phyloP scores from a whole-genome alignment of 2,329 filamentous ascomycete species.

The Ophiosphaerella herpotricha region DNA sequence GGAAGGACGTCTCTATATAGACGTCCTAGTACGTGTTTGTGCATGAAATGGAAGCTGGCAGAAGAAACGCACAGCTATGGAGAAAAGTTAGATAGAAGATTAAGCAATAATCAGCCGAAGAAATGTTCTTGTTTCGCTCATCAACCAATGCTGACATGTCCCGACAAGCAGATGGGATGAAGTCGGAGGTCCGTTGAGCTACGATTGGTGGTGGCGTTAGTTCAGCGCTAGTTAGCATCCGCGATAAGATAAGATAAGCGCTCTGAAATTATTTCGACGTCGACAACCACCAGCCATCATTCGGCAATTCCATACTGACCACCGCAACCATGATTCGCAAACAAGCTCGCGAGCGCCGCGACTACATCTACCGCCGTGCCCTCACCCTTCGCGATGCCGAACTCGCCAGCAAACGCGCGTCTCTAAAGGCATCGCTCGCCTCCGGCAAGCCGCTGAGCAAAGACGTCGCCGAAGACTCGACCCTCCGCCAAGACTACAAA shows the following conservation, averaged over 20 bases:
- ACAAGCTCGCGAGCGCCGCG: constrained; percentile 77
- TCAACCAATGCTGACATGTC: no score
- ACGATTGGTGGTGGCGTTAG: background rate
- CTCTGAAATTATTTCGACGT: background rate
- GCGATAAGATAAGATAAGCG: background rate
- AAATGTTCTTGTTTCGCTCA: no score
- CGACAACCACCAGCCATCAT: background rate
- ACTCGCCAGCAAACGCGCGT: constrained; percentile 86
- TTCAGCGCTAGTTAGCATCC: background rate
- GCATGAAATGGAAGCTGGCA: no score
- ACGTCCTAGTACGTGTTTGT: no score
- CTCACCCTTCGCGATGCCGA: constrained; percentile 80
- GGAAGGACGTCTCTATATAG: no score
- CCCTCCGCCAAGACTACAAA: constrained; percentile 83
- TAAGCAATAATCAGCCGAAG: no score
- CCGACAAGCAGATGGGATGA: no score
- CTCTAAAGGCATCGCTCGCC: constrained; percentile 83
- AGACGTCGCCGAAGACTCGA: constrained; percentile 82
- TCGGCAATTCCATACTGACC: background rate
- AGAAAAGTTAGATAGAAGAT: no score
- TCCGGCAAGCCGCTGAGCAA: constrained; percentile 85
- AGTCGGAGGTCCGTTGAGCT: no score
- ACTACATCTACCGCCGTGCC: constrained; percentile 82
- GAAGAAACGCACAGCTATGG: no score
- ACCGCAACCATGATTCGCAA: constrained; percentile 30